These are phyloP conservation scores for Microdochium bolleyi DNA, from an alignment of 2,329 filamentous ascomycete genomes.

Conservation along the genomic window DNA sequence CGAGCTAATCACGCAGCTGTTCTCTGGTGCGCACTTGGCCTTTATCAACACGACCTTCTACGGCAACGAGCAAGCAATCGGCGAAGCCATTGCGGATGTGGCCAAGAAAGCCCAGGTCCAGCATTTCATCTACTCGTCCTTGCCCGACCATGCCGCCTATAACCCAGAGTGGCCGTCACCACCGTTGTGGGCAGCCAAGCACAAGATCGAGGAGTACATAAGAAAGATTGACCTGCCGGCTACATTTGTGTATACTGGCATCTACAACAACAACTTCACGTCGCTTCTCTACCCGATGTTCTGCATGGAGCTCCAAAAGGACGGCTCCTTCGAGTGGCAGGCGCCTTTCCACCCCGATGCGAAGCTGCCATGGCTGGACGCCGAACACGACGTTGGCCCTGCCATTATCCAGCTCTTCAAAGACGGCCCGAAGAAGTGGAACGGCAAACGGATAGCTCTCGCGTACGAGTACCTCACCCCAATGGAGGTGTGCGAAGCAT, in stretches of 20 bases:
- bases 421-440: constrained; percentile 81
- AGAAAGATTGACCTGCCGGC: constrained; percentile 73
- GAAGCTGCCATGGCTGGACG: constrained; percentile 89
- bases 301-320: constrained; percentile 80
- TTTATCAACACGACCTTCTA: constrained; percentile 99
- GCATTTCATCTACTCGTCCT: constrained; percentile 93
- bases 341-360: constrained; percentile 88
- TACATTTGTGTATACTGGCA: constrained; percentile 92
- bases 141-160: constrained; percentile 88
- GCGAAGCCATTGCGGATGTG: constrained; percentile 79
- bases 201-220: constrained; percentile 86
- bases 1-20: constrained; percentile 66
- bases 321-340: constrained; percentile 86
- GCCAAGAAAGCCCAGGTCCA: constrained; percentile 77
- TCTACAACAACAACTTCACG: constrained; percentile 99
- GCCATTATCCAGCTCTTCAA: constrained; percentile 92
- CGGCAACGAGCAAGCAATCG: constrained; percentile 87
- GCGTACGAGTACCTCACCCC: constrained; percentile 88
- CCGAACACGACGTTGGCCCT: constrained; percentile 91
- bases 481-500: constrained; percentile 70
- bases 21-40: constrained; percentile 76
- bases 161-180: constrained; percentile 70
- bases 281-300: constrained; percentile 87
- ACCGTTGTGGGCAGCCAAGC: constrained; percentile 88
- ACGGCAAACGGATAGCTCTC: constrained; percentile 68